Base-by-base conservation (phyloP, 805 yeast genomes). In the Hermanozyma aechmeae region DNA sequence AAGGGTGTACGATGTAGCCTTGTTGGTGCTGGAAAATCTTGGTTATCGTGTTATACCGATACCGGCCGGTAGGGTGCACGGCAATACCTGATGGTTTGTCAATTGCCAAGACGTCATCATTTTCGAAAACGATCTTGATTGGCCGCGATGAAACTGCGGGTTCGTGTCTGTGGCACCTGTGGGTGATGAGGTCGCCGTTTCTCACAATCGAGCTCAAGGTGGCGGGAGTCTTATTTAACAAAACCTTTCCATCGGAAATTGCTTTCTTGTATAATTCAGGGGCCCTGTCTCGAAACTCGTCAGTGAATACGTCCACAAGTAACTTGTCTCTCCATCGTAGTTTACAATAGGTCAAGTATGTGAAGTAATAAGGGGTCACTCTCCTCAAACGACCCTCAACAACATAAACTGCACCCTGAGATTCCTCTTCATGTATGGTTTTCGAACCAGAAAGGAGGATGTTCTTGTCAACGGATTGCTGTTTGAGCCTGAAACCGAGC, bases 11-110 rank as follows among this genome's bases (percentile, higher is more conserved):
- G 2, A 58, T 56, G 24, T 69, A 58, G 1, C 78, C 79, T 34
- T 65, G 51, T 43, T 87, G 93, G 31, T 74, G 72, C 50, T 83
- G 78, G 40, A 92, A 54, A 4, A 85, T 72, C 50, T 77, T 79
- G 8, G 93, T 82, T 13, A 84, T 70, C 0, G 94, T 73, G 50
- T 78, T 73, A 53, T 74, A 73, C 48, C 92, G 48, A 63, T 77
- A 75, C 38, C 87, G 58, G 0, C 97, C 98, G 0, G 96, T 80
- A 3, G 98, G 97, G 51, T 92, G 98, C 0, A 84, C 95, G 0
- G 98, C 96, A 3, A 92, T 68, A 0, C 98, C 96, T 4, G 92
- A 71, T 0, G 98, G 98, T 40, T 92, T 92, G 51, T 89, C 95
- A 14, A 92, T 78, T 3, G 82, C 93, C 4, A 92, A 63, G 14